Evolutionary conservation across 2,329 filamentous ascomycete genomes (phyloP).

Genomic region (Calonectria hawksworthii): DNA sequence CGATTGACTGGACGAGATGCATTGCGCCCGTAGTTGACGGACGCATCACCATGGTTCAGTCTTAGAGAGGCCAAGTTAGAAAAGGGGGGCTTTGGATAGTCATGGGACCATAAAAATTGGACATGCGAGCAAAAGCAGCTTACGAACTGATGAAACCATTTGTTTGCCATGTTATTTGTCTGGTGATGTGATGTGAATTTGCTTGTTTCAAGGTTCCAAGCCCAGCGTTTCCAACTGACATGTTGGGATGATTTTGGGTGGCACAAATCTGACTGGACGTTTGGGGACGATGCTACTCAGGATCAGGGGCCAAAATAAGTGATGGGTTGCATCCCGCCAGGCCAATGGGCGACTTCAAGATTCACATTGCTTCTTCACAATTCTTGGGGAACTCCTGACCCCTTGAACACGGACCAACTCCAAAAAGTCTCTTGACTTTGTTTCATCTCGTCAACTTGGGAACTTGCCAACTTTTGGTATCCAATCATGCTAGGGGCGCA

Average conservation of each 20-base stretch:
- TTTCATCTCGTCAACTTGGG: neutral
- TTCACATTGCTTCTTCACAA: neutral
- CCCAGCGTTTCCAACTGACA: neutral
- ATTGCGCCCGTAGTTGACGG: constrained; percentile 85
- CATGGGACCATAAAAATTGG: neutral
- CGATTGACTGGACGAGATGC: constrained; percentile 83
- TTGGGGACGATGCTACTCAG: neutral
- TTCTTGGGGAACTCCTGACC: constrained; percentile 1
- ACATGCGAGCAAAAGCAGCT: neutral
- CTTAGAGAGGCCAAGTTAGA: constrained; percentile 14
- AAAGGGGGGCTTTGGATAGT: neutral
- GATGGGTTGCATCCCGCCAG: neutral
- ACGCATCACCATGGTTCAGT: constrained; percentile 70
- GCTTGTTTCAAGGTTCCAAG: neutral
- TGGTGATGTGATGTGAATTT: neutral
- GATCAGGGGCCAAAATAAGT: neutral
- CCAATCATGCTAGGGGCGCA: neutral
- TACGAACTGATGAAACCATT: neutral
- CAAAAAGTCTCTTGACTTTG: neutral
- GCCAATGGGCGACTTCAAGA: neutral
- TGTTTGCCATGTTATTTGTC: neutral
- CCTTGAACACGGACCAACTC: neutral
- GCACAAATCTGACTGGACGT: neutral
- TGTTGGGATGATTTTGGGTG: neutral
- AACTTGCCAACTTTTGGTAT: too few relatives aligned